Evolutionary conservation across 768 basidiomycete genomes (phyloP), one percentile per base, ranked within the genome.

Genomic region (Polyporus arcularius): DNA sequence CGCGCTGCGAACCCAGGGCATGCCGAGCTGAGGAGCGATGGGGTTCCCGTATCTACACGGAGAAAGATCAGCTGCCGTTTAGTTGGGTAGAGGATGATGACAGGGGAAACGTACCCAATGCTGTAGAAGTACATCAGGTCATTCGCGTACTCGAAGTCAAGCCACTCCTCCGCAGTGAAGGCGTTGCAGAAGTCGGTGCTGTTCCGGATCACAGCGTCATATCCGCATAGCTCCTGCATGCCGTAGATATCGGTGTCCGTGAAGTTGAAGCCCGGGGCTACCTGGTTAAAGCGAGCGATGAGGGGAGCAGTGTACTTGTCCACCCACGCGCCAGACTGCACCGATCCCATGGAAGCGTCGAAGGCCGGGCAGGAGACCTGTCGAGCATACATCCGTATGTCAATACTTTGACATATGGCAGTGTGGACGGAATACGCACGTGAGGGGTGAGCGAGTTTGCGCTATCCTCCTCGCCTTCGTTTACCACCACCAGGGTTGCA

Each of bases 91-190:
- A 0, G 4, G 4, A 12, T 4, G n/a, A 9, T 4, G 12, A 21
- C 21, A 47, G 48, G 10, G 42, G 31, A 26, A 2, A 55, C 62
- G 0, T 53, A 66, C 65, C 63, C 65, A 28, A 67, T 59, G 47
- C 63, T 64, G 26, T 64, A 64, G 46, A 67, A 67, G 48, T 67
- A 65, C 63, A 60, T 62, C 21, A 67, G 47, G 50, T 65, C 66
- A 39, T 67, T 67, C 43, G 60, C 63, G 32, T 65, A 67, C 57
- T 67, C 66, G 32, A 67, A 67, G 9, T 49, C 61, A 4, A 67
- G 51, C 66, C 66, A 67, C 30, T 67, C 63, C 32, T 64, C 60
- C 18, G 60, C 57, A 15, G 57, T 58, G 53, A 67, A 64, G 39
- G 56, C 45, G 32, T 62, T 39, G 53, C 63, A 64, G 58, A 64